Conservation (phyloP, 2,329 filamentous ascomycete species). For the Cladosporium halotolerans region DNA sequence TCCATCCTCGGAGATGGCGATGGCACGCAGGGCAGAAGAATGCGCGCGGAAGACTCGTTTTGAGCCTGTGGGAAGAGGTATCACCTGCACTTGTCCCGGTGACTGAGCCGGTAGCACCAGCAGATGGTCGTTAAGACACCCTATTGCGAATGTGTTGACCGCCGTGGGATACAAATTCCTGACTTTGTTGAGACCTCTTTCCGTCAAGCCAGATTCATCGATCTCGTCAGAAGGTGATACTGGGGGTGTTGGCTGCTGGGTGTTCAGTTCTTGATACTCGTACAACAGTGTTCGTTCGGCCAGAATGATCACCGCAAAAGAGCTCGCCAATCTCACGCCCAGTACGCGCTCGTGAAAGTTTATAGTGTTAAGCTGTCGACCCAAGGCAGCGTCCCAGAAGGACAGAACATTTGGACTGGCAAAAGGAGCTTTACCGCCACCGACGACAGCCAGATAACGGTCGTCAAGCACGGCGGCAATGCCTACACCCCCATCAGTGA, state of each 20-base stretch:
- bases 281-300: conserved; percentile 26
- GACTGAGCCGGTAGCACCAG: conserved; percentile 85
- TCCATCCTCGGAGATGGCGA: conserved; percentile 74
- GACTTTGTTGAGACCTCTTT: conserved; percentile 23
- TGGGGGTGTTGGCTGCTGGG: conserved; percentile 33
- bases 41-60: conserved; percentile 94
- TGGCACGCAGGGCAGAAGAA: conserved; percentile 67
- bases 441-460: conserved; percentile 74
- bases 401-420: conserved; percentile 27
- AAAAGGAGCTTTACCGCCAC: conserved; percentile 58
- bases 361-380: conserved; percentile 67
- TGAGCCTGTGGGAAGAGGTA: conserved; percentile 69
- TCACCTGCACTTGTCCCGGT: conserved; percentile 79
- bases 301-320: conserved; percentile 72
- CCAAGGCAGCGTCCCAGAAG: conserved; percentile 84
- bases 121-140: conserved; percentile 65
- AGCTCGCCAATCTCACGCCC: conserved; percentile 69
- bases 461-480: conserved; percentile 30
- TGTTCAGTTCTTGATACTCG: conserved; percentile 23
- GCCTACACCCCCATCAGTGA: conserved; percentile 20
- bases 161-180: conserved; percentile 72
- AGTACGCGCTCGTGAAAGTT: conserved; percentile 75
- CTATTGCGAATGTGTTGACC: conserved; percentile 75
- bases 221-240: conserved; percentile 50
- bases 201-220: conserved; percentile 9